These are phyloP conservation scores for Petunia hybrid DNA, from an alignment of 305 asterid genomes.

Conservation along the genomic window DNA sequence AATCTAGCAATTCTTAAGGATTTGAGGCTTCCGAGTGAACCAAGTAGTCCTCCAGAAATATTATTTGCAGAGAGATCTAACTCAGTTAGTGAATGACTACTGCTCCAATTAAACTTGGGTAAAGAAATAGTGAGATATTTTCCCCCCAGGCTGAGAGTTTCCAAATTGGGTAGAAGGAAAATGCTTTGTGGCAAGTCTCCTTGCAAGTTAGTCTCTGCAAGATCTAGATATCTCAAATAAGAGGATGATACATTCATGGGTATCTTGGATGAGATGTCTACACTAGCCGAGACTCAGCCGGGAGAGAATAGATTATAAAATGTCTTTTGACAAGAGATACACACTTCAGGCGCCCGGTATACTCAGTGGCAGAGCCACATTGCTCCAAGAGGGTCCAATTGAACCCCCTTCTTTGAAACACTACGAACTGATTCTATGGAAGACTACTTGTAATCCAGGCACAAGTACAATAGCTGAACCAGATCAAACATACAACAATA, in stretches of 20 bases:
- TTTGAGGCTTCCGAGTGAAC: constrained; percentile 1
- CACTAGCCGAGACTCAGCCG: too few relatives aligned
- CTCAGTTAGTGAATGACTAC: background rate
- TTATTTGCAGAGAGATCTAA: background rate
- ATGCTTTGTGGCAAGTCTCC: background rate
- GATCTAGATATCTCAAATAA: constrained; percentile 29
- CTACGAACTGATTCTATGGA: background rate
- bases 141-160: background rate
- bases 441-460: background rate
- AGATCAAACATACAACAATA: background rate
- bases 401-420: too few relatives aligned
- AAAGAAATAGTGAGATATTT: background rate
- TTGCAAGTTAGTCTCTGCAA: background rate
- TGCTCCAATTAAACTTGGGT: constrained; percentile 26
- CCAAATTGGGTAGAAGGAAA: constrained; percentile 21
- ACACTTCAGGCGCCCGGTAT: too few relatives aligned
- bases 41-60: constrained; percentile 21
- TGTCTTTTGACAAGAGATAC: too few relatives aligned
- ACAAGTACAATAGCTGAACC: background rate
- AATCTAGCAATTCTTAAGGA: background rate
- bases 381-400: too few relatives aligned
- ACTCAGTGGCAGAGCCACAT: too few relatives aligned
- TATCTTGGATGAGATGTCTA: background rate
- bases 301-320: too few relatives aligned
- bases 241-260: constrained; percentile 20